Evolutionary conservation across 2,329 filamentous ascomycete species (phyloP), one percentile per base, ranked within the genome.

Genomic region (Penicillium sp.): DNA sequence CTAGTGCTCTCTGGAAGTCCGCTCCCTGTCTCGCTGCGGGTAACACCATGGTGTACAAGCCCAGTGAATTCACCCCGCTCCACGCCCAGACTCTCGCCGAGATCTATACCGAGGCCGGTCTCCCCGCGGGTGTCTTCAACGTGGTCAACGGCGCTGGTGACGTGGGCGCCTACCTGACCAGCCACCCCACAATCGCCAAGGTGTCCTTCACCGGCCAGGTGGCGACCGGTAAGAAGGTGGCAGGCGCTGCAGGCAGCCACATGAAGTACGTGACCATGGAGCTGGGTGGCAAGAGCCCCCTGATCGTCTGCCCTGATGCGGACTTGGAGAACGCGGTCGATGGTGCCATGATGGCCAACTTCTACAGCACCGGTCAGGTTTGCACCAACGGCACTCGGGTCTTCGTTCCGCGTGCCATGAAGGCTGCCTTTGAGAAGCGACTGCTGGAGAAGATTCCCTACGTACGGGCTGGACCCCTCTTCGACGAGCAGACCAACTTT

Each of bases 221-320:
- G 22, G 78, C 81, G 49, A 95, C 89, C 0, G 89, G 89, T 11
- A 80, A 81, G 69, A 91, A 88, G 65, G 89, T 95, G 8, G 88
- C 89, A 8, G 80, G 79, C 35, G 75, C 83, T 28, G 89, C 89
- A 2, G 84, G 86, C 1, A 81, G 80, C 26, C 81, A 80, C 58
- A 89, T 94, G 85, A 94, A 94, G 71, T 89, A 89, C 63, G 84
- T 93, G 40, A 95, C 89, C 16, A 90, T 94, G 86, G 89, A 95
- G 70, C 78, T 95, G 0, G 89, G 89, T 44, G 89, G 89, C 40
- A 95, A 95, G 72, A 89, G 84, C 50, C 87, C 89, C 0, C 75
- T 89, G 34, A 74, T 95, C 41, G 77, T 95, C 38, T 80, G 95
- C 1, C 86, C 87, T 1, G 89, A 94, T 61, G 86, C 86, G 13